Base-by-base conservation (phyloP, 179 eudicot species). In the Silene coronaria region DNA sequence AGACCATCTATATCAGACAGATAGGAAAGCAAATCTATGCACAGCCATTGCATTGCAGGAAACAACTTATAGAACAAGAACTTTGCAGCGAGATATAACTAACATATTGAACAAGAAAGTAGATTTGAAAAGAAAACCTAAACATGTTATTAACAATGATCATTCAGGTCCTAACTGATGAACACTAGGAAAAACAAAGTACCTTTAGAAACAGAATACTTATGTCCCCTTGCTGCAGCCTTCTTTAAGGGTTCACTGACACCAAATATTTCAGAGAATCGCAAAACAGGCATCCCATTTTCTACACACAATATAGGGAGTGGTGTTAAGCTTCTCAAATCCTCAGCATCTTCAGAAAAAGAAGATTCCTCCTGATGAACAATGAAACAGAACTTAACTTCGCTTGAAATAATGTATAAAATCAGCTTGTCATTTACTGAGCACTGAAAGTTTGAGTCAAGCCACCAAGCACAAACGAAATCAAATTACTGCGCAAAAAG, bases 241-340 rank as follows among this genome's bases (percentile, higher is more conserved):
- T 84, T 92, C 78, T 83, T 91, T 73, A 82, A 57, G 26, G 97
- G 90, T 77, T 87, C 87, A 69, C 84, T 84, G 79, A 91, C 87
- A 75, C 96, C 97, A 84, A 96, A 96, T 69, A 96, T 96, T 88
- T 96, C 99, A 70, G 99, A 96, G 80, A 96, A 93, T 16, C 90
- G 88, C 71, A 96, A 80, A 73, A 96, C 90, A 64, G 86, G 84
- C 74, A 74, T 76, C 75, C 99, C 99, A 82, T 91, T 91, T 82
- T 91, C 97, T 51, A 84, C 73, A 67, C 87, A 96, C 76, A 96
- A 84, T 68, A 96, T 74, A 60, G 99, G 99, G 57, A 96, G 83
- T 9, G 89, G 84, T 46, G 83, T 66, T 42, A 78, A 68, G 59
- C 76, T 82, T 69, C 74, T 85, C 59, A 76, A 79, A 75, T 82